phyloP scores from a whole-genome alignment of 805 yeast genomes.

The Lipomyces chichibuensis region DNA sequence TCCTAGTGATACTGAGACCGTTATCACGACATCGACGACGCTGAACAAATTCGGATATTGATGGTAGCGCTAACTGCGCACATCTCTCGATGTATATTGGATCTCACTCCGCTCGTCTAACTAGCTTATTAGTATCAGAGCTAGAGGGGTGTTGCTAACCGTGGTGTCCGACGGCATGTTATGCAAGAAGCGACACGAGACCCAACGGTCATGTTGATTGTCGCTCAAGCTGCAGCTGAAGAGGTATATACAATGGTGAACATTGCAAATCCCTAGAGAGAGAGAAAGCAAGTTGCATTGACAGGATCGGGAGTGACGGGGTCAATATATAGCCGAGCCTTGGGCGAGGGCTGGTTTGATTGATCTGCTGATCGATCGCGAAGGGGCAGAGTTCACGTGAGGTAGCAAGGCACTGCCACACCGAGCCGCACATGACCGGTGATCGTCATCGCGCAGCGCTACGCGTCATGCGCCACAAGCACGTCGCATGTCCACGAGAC shows the following conservation, averaged over 20 bases:
- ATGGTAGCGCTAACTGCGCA: background rate
- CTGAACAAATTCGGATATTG: too few relatives aligned
- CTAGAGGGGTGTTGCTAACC: constrained; percentile 1
- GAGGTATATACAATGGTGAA: background rate
- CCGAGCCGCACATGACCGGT: background rate
- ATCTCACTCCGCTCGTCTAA: background rate
- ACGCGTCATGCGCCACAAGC: background rate
- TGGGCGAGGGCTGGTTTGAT: background rate
- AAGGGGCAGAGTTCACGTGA: background rate
- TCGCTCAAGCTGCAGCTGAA: background rate
- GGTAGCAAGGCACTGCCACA: background rate
- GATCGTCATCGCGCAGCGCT: background rate
- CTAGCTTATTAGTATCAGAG: background rate
- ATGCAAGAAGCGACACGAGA: background rate
- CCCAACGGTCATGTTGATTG: background rate
- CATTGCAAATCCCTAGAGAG: background rate
- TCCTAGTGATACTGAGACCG: background rate
- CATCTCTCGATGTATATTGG: background rate
- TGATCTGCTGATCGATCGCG: background rate
- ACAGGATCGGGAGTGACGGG: background rate
- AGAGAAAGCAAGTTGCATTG: background rate
- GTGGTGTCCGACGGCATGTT: background rate
- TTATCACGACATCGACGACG: background rate
- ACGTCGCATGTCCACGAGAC: background rate
- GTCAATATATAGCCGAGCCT: background rate